These are phyloP conservation scores for Gynostemma pentaphyllum DNA, from an alignment of 306 rosid genomes.

Conservation along the genomic window DNA sequence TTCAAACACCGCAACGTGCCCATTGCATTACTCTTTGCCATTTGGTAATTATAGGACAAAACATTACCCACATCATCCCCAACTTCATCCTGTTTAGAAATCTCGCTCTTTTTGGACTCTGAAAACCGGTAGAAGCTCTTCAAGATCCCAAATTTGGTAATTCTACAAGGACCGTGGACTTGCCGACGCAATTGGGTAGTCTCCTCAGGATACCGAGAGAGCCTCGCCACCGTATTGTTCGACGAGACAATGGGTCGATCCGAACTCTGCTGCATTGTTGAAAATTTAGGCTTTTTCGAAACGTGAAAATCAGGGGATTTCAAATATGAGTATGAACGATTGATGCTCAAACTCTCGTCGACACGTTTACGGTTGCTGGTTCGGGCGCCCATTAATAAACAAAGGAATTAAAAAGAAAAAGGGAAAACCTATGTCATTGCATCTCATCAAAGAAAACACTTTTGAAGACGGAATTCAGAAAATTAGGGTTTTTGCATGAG, in stretches of 20 bases:
- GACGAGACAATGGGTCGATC: conserved; percentile 18
- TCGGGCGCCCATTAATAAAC: conserved; percentile 57
- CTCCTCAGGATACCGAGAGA: conserved; percentile 50
- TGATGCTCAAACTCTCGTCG: conserved; percentile 46
- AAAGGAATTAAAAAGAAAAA: conserved; percentile 5
- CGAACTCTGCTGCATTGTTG: conserved; percentile 8
- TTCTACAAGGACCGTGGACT: conserved; percentile 65
- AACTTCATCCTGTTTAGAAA: conserved; percentile 2
- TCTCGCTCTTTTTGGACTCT: conserved; percentile 1
- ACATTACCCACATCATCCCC: conserved; percentile 28
- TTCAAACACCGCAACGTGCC: conserved; percentile 3
- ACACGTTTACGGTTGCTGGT: conserved; percentile 63
- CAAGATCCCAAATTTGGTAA: conserved; percentile 25
- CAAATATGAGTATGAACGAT: conserved; percentile 20
- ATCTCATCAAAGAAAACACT: no score
- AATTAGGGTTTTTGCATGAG: conserved; percentile 18
- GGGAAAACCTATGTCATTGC: conserved; percentile 13
- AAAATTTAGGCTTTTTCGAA: conserved; percentile 34
- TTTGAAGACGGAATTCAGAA: conserved; percentile 11
- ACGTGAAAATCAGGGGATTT: conserved; percentile 32
- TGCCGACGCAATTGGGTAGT: conserved; percentile 32
- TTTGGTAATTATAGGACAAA: background rate
- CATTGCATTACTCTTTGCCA: conserved; percentile 29
- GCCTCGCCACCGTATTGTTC: conserved; percentile 34
- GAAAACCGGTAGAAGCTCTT: conserved; percentile 2